phyloP scores from a whole-genome alignment of 2,329 filamentous ascomycete genomes.

The Diaporthe batatas region DNA sequence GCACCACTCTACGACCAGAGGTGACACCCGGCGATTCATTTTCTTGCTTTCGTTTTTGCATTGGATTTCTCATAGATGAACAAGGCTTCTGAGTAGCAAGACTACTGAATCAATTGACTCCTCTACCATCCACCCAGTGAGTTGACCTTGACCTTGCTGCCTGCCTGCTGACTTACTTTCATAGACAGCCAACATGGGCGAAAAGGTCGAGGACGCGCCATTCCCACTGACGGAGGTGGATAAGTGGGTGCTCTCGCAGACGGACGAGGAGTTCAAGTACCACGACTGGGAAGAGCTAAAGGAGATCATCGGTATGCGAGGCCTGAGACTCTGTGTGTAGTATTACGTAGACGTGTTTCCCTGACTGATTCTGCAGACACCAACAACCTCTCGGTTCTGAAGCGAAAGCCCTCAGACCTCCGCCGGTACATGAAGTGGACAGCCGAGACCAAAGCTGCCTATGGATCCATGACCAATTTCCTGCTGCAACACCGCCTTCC shows the following conservation, averaged over 20 bases:
- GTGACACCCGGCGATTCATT: too few species aligned
- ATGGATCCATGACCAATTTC: constrained; percentile 85
- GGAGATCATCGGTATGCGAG: constrained; percentile 71
- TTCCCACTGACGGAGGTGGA: constrained; percentile 73
- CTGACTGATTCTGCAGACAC: constrained; percentile 51
- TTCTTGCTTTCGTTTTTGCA: not conserved
- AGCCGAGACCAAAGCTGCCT: constrained; percentile 74
- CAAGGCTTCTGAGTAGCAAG: not conserved
- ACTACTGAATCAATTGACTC: not conserved
- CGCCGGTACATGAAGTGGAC: constrained; percentile 85
- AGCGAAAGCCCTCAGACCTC: constrained; percentile 84
- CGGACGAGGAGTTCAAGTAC: constrained; percentile 77
- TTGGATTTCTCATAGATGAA: not conserved
- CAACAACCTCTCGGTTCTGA: constrained; percentile 79
- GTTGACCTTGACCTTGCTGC: not conserved
- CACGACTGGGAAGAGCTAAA: constrained; percentile 82
- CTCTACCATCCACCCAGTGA: not conserved
- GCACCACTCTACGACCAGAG: not conserved
- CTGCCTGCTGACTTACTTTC: not conserved
- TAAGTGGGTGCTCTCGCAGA: constrained; percentile 69
- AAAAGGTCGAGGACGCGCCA: constrained; percentile 59
- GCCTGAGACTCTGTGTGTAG: not conserved
- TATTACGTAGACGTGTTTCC: not conserved
- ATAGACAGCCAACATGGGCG: constrained; percentile 54
- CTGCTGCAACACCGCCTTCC: constrained; percentile 80